Percentiles rank a stretch among this genome's conserved stretches.
phyloP scores from a whole-genome alignment of 1,139 yeast genomes.

The Geotrichum aggregatum region DNA sequence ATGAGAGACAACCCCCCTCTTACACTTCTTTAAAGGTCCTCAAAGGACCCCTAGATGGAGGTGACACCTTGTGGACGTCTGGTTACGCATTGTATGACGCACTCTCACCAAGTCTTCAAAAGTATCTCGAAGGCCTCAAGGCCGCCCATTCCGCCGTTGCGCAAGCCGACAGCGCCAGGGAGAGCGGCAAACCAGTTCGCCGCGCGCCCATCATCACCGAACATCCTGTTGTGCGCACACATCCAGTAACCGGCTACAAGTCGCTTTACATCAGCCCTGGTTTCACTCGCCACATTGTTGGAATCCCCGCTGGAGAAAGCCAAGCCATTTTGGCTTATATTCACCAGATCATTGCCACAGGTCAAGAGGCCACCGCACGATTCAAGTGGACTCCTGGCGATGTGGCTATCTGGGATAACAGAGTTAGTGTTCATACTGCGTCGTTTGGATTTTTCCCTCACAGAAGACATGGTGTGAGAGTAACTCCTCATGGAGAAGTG shows the following conservation, averaged over 20 bases:
- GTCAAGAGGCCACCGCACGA: constrained; percentile 54
- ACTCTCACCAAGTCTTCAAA: constrained; percentile 57
- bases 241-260: constrained; percentile 65
- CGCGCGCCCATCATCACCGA: constrained; percentile 55
- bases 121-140: constrained; percentile 52
- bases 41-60: constrained; percentile 63
- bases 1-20: constrained; percentile 68
- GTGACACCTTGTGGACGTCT: constrained; percentile 66
- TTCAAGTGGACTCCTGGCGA: constrained; percentile 57
- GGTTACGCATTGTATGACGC: constrained; percentile 65
- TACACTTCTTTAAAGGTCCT: constrained; percentile 58
- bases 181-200: constrained; percentile 59
- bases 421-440: constrained; percentile 62
- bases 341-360: constrained; percentile 49
- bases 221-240: constrained; percentile 66
- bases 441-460: constrained; percentile 40
- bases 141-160: constrained; percentile 65
- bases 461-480: constrained; percentile 63
- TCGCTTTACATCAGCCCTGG: constrained; percentile 56
- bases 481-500: constrained; percentile 58
- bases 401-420: constrained; percentile 71
- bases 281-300: constrained; percentile 59
- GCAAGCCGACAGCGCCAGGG: constrained; percentile 56
- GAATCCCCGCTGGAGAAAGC: constrained; percentile 62
- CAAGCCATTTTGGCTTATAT: constrained; percentile 53